Conservation (phyloP, 768 basidiomycete species). For the Lactarius deliciosus region DNA sequence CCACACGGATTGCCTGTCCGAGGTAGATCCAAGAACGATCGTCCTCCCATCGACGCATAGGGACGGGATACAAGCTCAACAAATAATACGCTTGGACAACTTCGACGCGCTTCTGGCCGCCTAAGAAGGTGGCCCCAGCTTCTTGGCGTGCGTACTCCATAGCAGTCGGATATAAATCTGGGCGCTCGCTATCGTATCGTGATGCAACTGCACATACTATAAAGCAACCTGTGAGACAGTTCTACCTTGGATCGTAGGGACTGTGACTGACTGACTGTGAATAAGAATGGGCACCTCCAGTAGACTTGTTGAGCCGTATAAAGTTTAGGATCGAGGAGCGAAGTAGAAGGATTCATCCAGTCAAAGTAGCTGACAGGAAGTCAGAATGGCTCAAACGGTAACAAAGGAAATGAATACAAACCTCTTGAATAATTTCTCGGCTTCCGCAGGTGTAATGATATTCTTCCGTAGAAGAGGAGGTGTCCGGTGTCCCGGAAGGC, state of each 20-base stretch:
- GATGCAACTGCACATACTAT: constrained; percentile 88
- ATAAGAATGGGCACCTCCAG: constrained; percentile 85
- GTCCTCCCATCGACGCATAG: constrained; percentile 80
- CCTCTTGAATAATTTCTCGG: constrained; percentile 28
- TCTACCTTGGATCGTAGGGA: neutral
- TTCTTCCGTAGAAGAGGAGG: constrained; percentile 27
- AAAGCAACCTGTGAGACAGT: neutral
- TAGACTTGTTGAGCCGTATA: constrained; percentile 84
- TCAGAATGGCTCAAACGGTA: constrained; percentile 3
- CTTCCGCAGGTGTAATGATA: constrained; percentile 29
- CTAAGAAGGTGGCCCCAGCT: constrained; percentile 72
- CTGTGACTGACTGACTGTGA: constrained; percentile 76
- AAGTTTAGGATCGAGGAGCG: constrained; percentile 75
- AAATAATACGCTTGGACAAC: constrained; percentile 81
- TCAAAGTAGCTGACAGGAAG: constrained; percentile 46
- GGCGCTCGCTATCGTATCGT: constrained; percentile 67
- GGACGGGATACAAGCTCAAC: constrained; percentile 72
- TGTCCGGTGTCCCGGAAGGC: constrained; percentile 22
- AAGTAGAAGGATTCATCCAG: constrained; percentile 78
- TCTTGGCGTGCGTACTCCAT: constrained; percentile 77
- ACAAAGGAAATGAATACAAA: constrained; percentile 17
- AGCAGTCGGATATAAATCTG: constrained; percentile 63
- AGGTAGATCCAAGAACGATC: constrained; percentile 89
- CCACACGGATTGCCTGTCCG: constrained; percentile 83
- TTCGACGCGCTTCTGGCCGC: constrained; percentile 79